Evolutionary conservation across 2,329 filamentous ascomycete species (phyloP).

Genomic region (Neocucurbitaria cava): DNA sequence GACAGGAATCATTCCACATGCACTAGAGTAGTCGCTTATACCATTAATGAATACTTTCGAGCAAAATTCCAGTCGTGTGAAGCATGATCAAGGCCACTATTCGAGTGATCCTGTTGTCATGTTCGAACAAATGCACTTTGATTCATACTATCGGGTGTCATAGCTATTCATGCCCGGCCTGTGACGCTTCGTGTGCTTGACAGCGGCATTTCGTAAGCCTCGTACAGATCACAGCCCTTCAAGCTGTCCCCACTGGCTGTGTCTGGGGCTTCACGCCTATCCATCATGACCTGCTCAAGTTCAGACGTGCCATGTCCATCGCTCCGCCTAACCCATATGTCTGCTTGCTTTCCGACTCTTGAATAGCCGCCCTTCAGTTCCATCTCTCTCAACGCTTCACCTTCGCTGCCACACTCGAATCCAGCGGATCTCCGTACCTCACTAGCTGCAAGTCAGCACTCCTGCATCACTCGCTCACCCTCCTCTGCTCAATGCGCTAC

Average conservation of each 20-base stretch:
- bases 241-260: neutral
- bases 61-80: too few relatives aligned
- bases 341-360: neutral
- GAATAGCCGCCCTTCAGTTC: neutral
- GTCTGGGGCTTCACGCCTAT: neutral
- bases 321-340: neutral
- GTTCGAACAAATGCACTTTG: neutral
- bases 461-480: neutral
- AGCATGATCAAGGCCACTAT: too few relatives aligned
- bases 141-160: neutral
- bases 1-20: too few relatives aligned
- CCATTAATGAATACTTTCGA: too few relatives aligned
- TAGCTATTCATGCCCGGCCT: neutral
- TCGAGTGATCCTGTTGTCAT: too few relatives aligned
- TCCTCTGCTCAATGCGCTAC: slow-evolving; percentile 8
- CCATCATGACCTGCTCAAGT: neutral
- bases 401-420: slow-evolving; percentile 35
- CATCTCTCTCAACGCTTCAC: slow-evolving; percentile 32
- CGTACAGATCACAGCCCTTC: neutral
- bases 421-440: slow-evolving; percentile 47
- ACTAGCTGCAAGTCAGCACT: slow-evolving; percentile 29
- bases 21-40: too few relatives aligned
- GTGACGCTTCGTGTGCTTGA: neutral
- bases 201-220: neutral
- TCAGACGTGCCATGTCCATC: neutral